phyloP scores from a whole-genome alignment of 768 basidiomycete genomes.

The Multifurca ochricompacta region DNA sequence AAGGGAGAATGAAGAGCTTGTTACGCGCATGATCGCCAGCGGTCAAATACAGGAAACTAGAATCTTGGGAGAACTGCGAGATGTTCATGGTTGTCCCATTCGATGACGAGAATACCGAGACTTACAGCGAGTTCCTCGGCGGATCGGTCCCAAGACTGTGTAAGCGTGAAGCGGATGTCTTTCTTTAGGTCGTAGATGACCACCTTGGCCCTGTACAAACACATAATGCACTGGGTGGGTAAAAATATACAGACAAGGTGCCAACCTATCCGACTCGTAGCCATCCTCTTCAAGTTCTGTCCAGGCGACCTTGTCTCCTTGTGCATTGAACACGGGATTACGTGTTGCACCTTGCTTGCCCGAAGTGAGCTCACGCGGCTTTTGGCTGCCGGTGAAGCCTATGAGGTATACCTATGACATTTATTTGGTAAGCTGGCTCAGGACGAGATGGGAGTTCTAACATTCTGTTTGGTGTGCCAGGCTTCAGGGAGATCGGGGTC shows the following conservation, averaged over 20 bases:
- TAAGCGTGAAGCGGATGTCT: slow-evolving; percentile 62
- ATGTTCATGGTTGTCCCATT: neutral
- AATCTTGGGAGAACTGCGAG: slow-evolving; percentile 65
- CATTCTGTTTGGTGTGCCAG: slow-evolving; percentile 86
- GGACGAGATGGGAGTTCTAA: slow-evolving; percentile 26
- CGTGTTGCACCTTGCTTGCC: slow-evolving; percentile 80
- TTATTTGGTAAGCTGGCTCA: neutral
- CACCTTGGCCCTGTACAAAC: slow-evolving; percentile 51
- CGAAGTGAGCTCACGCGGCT: slow-evolving; percentile 65
- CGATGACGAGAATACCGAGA: neutral
- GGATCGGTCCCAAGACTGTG: slow-evolving; percentile 82
- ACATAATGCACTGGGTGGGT: neutral
- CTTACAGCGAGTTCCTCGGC: slow-evolving; percentile 54
- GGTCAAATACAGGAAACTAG: slow-evolving; percentile 58
- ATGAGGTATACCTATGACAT: slow-evolving; percentile 58
- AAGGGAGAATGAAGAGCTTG: slow-evolving; percentile 63
- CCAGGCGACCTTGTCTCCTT: slow-evolving; percentile 77
- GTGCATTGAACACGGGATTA: slow-evolving; percentile 57
- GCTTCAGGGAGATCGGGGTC: slow-evolving; percentile 71
- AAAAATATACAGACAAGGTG: neutral
- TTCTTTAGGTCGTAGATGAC: slow-evolving; percentile 69
- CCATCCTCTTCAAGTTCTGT: slow-evolving; percentile 82
- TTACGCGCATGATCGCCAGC: slow-evolving; percentile 72
- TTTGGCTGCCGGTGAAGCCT: slow-evolving; percentile 40
- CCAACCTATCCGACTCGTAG: slow-evolving; percentile 77